Percentiles rank a stretch among this genome's conserved stretches.
Conservation (phyloP, 495 filamentous ascomycete genomes). For the Thermochaetoides thermophila region DNA sequence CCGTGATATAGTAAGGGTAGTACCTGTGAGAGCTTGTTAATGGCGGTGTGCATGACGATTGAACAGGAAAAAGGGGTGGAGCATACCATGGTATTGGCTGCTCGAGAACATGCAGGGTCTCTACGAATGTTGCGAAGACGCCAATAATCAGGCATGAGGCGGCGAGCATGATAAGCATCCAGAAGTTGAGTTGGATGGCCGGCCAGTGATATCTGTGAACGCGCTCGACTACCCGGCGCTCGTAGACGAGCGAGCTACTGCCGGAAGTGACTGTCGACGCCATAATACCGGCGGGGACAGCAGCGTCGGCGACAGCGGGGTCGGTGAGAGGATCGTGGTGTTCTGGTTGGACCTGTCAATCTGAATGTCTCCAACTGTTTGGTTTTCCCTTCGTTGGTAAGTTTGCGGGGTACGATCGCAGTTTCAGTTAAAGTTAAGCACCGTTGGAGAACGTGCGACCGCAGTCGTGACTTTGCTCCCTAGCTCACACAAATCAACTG, state of each 20-base stretch:
- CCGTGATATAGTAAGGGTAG: conserved; percentile 80
- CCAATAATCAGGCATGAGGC: conserved; percentile 68
- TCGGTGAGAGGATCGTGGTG: neutral
- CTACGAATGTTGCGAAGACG: conserved; percentile 73
- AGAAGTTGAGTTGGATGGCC: conserved; percentile 78
- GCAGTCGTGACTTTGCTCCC: too few species aligned
- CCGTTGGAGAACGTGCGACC: too few species aligned
- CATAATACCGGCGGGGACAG: conserved; percentile 25
- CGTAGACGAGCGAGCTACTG: conserved; percentile 26
- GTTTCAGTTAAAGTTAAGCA: too few species aligned
- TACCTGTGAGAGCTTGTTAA: conserved; percentile 43
- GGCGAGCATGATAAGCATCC: conserved; percentile 77
- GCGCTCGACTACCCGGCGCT: conserved; percentile 26
- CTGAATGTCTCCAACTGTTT: too few species aligned
- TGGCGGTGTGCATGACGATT: neutral
- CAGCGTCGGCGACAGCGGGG: neutral
- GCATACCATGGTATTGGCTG: conserved; percentile 73
- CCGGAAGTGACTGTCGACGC: conserved; percentile 28
- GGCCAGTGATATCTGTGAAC: conserved; percentile 84
- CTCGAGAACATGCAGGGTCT: conserved; percentile 55
- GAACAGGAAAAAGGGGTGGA: neutral
- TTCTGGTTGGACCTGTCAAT: too few species aligned
- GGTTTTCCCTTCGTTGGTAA: too few species aligned
- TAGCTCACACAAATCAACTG: too few species aligned
- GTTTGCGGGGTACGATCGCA: too few species aligned